phyloP scores from a whole-genome alignment of 768 basidiomycete species.

The Naganishia vishniacii region DNA sequence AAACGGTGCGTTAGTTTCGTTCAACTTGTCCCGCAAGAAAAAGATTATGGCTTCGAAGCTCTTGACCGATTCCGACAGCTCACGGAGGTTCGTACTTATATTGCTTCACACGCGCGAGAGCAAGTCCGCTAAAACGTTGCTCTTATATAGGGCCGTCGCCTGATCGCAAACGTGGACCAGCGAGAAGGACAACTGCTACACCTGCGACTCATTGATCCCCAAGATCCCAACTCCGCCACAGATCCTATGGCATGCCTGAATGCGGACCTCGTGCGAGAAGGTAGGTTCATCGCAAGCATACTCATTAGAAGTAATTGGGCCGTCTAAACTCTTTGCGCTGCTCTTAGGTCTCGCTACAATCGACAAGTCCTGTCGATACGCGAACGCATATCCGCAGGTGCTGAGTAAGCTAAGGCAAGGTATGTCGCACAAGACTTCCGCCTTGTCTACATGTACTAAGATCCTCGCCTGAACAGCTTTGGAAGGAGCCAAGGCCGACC shows the following conservation, averaged over 20 bases:
- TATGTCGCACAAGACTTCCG: conserved; percentile 22
- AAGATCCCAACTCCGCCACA: conserved; percentile 61
- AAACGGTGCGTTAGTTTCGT: conserved; percentile 58
- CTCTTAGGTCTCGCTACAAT: conserved; percentile 42
- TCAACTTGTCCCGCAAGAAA: conserved; percentile 69
- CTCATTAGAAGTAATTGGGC: no score
- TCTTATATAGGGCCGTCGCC: conserved; percentile 63
- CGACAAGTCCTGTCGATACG: conserved; percentile 44
- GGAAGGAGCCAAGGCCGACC: conserved; percentile 46
- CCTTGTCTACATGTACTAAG: background rate
- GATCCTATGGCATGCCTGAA: conserved; percentile 78
- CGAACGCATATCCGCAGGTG: conserved; percentile 43
- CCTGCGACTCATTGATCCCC: conserved; percentile 85
- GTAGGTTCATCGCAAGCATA: conserved; percentile 45
- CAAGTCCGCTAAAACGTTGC: background rate
- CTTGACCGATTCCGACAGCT: conserved; percentile 76
- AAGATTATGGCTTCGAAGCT: conserved; percentile 82
- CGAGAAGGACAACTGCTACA: conserved; percentile 72
- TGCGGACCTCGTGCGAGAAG: conserved; percentile 80
- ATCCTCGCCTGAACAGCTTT: conserved; percentile 29
- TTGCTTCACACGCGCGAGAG: background rate
- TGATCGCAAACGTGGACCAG: conserved; percentile 92
- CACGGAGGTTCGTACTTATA: conserved; percentile 56
- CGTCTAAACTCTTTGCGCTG: background rate
- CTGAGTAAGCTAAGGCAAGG: conserved; percentile 42